Base-by-base conservation (phyloP, 2,329 filamentous ascomycete genomes). In the Colletotrichum siamense region DNA sequence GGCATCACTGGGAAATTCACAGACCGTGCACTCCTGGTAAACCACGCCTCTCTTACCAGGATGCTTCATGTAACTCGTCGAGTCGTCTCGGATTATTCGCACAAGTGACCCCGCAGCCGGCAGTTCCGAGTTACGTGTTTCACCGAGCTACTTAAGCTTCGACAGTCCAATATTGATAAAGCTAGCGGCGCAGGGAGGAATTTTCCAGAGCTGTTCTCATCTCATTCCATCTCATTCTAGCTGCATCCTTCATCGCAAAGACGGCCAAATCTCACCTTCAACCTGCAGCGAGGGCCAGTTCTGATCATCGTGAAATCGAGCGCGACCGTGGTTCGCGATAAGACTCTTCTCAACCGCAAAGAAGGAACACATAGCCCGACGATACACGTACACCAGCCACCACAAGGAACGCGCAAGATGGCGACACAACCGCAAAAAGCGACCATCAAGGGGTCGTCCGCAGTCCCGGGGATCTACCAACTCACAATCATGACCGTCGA, bases 401-500 rank as follows among this genome's bases (percentile, higher is more conserved):
- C 18, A 13, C 62, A 4, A 39, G 30, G 12, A 24, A n/a, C 26
- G 63, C 5, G 16, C 49, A 61, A 44, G 8, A 69, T 66, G 34
- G 61, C 65, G 49, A n/a, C 57, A n/a, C 30, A 62, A 26, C 34
- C 44, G 12, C 64, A 34, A 24, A 18, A 8, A 8, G 13, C 34
- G 15, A 63, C 22, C 18, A n/a, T 73, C 12, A 34, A 66, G 24
- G 80, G 80, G 12, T 77, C 79, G 4, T 75, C 80, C 61, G 66
- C 79, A 63, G 69, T 86, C 65, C 84, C 85, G 5, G 77, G 78
- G 71, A 18, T 78, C 57, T 85, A 83, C 79, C 83, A 82, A 55
- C 52, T 85, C 69, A 76, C 81, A 62, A 77, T 86, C 34, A 81
- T 81, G 36, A 80, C 80, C 57, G 64, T 86, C 67, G 85, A 86